Evolutionary conservation across 176 grass and related monocot species (phyloP).

Genomic region (Raddia distichophylla): DNA sequence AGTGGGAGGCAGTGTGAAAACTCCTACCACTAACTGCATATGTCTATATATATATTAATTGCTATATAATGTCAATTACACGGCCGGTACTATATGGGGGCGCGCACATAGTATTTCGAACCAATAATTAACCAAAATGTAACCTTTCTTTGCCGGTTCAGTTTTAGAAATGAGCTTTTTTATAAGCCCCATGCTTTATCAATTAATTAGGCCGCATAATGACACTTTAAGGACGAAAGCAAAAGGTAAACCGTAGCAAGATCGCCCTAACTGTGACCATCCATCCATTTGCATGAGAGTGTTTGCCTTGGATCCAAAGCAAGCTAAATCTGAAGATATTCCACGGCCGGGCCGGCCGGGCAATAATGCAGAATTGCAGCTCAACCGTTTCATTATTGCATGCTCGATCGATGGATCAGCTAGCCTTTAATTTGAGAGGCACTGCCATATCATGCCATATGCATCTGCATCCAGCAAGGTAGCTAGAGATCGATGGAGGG

Average conservation of each 20-base stretch:
- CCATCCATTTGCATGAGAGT: no score
- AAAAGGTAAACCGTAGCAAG: background rate
- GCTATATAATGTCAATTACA: no score
- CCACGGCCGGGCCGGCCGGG: background rate
- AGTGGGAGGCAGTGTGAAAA: no score
- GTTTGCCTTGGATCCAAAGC: conserved; percentile 26
- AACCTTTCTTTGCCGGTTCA: background rate
- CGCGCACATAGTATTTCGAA: background rate
- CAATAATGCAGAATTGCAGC: conserved; percentile 29
- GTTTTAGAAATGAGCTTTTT: background rate
- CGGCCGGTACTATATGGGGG: no score
- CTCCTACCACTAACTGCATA: no score
- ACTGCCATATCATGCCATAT: background rate
- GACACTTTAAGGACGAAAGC: background rate
- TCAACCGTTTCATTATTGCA: conserved; percentile 27
- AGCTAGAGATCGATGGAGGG: no score
- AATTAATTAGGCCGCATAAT: background rate
- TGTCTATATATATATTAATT: no score
- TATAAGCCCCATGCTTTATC: no score
- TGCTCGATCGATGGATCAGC: background rate
- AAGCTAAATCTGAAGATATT: conserved; percentile 30
- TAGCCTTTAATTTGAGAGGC: background rate
- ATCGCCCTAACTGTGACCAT: background rate
- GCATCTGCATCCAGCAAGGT: no score
- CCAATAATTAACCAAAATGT: background rate